phyloP scores from a whole-genome alignment of 306 rosid genomes.

The Dryas drummondii region DNA sequence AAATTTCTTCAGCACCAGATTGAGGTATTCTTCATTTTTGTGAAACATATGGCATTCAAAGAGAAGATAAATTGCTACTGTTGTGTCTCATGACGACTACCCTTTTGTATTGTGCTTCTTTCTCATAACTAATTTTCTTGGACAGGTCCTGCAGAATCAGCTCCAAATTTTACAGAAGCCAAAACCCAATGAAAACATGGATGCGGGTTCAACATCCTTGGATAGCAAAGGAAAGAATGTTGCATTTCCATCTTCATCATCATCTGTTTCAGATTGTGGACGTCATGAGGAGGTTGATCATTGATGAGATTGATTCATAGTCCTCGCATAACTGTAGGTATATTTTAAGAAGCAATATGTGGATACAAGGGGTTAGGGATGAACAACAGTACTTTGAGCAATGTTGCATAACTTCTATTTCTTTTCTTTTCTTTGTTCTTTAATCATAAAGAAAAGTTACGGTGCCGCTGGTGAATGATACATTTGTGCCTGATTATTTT shows the following conservation, averaged over 20 bases:
- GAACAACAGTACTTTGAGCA: background rate
- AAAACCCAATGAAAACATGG: constrained; percentile 31
- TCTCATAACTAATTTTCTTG: background rate
- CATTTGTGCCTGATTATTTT: no score
- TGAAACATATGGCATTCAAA: background rate
- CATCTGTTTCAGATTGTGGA: constrained; percentile 23
- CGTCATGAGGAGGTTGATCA: constrained; percentile 23
- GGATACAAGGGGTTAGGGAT: constrained; percentile 12
- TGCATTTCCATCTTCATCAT: constrained; percentile 33
- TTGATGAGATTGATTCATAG: constrained; percentile 6
- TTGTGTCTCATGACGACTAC: background rate
- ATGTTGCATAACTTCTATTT: background rate
- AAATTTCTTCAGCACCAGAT: constrained; percentile 57
- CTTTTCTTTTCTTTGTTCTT: background rate
- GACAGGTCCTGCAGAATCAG: constrained; percentile 65
- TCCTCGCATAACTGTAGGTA: background rate
- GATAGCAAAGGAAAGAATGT: constrained; percentile 60
- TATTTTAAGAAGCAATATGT: constrained; percentile 3
- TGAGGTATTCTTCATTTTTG: constrained; percentile 48
- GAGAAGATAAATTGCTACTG: background rate
- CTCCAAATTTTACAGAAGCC: constrained; percentile 52
- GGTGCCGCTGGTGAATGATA: no score
- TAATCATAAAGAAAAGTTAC: background rate
- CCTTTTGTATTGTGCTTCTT: background rate
- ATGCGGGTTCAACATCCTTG: constrained; percentile 26